These are phyloP conservation scores for Pelargonium myrrhifolium DNA, from an alignment of 441 rosid genomes.

Conservation along the genomic window DNA sequence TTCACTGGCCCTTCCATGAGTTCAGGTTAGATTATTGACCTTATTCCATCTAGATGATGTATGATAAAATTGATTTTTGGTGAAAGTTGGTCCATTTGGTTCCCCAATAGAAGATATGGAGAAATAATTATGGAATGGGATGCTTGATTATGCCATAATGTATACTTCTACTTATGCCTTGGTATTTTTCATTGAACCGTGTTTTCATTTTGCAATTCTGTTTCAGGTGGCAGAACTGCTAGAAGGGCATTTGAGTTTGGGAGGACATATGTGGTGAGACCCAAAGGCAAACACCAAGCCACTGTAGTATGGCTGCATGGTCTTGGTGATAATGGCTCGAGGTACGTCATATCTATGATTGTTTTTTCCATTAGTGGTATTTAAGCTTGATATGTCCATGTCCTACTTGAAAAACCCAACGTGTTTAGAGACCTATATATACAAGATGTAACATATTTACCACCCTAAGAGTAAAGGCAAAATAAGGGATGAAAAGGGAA, in stretches of 20 bases:
- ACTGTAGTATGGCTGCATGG: slow-evolving; percentile 94
- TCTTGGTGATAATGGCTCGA: slow-evolving; percentile 89
- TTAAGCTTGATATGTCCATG: too few relatives aligned
- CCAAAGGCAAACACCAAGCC: slow-evolving; percentile 87
- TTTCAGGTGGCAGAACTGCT: slow-evolving; percentile 51
- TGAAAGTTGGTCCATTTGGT: not conserved
- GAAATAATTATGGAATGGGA: too few relatives aligned
- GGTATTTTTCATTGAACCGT: not conserved
- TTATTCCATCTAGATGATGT: not conserved
- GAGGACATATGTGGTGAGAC: slow-evolving; percentile 91
- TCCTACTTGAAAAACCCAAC: too few relatives aligned
- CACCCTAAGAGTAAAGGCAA: too few relatives aligned
- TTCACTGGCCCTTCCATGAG: slow-evolving; percentile 56
- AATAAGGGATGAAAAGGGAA: not conserved
- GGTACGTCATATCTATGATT: slow-evolving; percentile 33
- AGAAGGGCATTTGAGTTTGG: slow-evolving; percentile 76
- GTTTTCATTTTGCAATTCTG: not conserved
- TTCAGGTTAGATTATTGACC: slow-evolving; percentile 41
- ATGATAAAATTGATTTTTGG: not conserved
- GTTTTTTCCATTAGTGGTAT: not conserved
- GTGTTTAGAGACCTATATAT: too few relatives aligned
- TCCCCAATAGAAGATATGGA: too few relatives aligned
- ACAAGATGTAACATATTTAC: too few relatives aligned
- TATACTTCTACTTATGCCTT: too few relatives aligned
- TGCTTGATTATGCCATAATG: too few relatives aligned